Evolutionary conservation across 2,329 filamentous ascomycete genomes (phyloP).

Genomic region (Ceratocystis ficicola): DNA sequence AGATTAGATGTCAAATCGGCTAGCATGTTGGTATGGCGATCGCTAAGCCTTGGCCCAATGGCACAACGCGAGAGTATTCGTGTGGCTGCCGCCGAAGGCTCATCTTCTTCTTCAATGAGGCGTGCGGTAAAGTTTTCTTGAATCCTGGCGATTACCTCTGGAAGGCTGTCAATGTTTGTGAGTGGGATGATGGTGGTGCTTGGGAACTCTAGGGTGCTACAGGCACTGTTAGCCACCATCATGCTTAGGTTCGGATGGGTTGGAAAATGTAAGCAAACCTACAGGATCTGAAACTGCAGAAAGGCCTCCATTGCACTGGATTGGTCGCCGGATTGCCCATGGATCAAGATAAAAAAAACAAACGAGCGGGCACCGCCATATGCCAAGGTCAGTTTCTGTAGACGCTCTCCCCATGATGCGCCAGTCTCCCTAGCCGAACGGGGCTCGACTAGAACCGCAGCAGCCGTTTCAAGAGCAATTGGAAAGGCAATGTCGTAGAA

Average conservation of each 20-base stretch:
- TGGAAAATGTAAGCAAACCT: constrained; percentile 22
- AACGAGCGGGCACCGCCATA: constrained; percentile 33
- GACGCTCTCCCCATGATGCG: constrained; percentile 27
- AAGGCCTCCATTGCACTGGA: constrained; percentile 29
- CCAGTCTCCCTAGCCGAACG: not conserved
- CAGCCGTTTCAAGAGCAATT: constrained; percentile 23
- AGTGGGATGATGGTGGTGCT: constrained; percentile 37
- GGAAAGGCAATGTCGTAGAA: constrained; percentile 38
- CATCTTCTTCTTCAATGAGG: constrained; percentile 10
- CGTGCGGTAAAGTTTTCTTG: constrained; percentile 25
- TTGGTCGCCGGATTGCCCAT: constrained; percentile 18
- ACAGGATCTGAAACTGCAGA: constrained; percentile 37
- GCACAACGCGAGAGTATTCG: constrained; percentile 26
- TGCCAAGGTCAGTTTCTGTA: constrained; percentile 34
- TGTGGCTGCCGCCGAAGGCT: not conserved
- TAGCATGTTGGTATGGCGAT: constrained; percentile 26
- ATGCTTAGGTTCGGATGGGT: no score
- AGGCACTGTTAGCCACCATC: constrained; percentile 11
- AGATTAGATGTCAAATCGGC: constrained; percentile 27
- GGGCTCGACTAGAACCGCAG: constrained; percentile 10
- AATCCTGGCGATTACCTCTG: constrained; percentile 32
- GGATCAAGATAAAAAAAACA: constrained; percentile 36
- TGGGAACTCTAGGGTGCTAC: constrained; percentile 29
- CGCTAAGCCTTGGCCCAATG: constrained; percentile 26
- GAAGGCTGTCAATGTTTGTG: constrained; percentile 29